Evolutionary conservation across 208 protist genomes (phyloP), one percentile per base, ranked within the genome.

Genomic region (Paratrypanosoma confusum): DNA sequence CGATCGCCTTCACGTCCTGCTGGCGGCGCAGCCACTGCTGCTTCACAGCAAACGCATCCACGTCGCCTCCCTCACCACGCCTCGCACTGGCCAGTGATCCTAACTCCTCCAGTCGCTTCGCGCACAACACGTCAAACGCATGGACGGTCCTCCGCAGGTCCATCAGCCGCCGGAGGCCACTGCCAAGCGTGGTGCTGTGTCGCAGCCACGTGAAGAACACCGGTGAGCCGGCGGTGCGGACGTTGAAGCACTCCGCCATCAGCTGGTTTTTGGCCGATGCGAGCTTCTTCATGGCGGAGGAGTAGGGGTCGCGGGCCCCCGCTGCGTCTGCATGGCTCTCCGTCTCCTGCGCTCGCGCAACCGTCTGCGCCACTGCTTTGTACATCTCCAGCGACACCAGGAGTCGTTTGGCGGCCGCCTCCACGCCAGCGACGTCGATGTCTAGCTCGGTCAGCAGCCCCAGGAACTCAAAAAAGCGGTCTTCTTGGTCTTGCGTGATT

Each of bases 121-220:
- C 70, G 59, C 61, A 73, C 39, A 64, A 17, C 4, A 52, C 47
- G 34, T 78, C 69, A 24, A 79, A 79, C 38, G 50, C 53, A 26
- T 71, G 57, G 6, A 65, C 54, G 21, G 61, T 50, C 50, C 71
- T 70, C 39, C 76, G 75, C 36, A 90, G 73, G 23, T 85, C 67
- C 67, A 90, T 86, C 13, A 90, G 52, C 20, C 75, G 66, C 14
- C 58, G 65, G 39, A 83, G 58, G 10, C 81, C 81, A 36, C 70
- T 65, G 26, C 72, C 57, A 21, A 80, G 37, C n/a, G 75, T 59
- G 5, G 68, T 66, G 20, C 71, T 71, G 52, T 86, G 73, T 14
- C 61, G 71, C 39, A 90, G 40, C 75, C 71, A 90, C 1, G 63
- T 48, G 52, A 80, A 84, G 58, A 78, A 75, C n/a, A 84, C 53